phyloP scores from a whole-genome alignment of 2,329 filamentous ascomycete genomes.

The Phoma sp. region DNA sequence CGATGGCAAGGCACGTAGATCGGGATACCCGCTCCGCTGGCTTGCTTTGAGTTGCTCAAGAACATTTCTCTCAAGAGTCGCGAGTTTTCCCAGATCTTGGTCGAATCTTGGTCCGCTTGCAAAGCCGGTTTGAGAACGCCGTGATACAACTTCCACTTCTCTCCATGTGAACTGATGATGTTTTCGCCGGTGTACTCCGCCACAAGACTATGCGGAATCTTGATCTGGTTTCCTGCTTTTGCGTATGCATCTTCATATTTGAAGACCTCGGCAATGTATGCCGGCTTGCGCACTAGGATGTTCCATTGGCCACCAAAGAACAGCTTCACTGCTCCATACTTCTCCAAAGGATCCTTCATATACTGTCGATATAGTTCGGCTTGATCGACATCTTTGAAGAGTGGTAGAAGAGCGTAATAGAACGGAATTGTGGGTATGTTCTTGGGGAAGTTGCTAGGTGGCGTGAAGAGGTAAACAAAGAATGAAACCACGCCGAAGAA shows the following conservation, averaged over 20 bases:
- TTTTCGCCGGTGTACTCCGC: constrained; percentile 45
- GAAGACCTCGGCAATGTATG: constrained; percentile 53
- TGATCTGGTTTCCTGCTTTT: constrained; percentile 43
- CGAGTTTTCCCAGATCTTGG: constrained; percentile 33
- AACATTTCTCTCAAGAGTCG: constrained; percentile 37
- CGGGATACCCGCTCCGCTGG: constrained; percentile 27
- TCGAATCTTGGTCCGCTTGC: constrained; percentile 35
- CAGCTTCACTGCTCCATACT: constrained; percentile 57
- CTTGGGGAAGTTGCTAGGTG: constrained; percentile 36
- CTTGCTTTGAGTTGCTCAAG: constrained; percentile 34
- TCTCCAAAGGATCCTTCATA: constrained; percentile 49
- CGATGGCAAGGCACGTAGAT: constrained; percentile 48
- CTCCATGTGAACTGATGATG: constrained; percentile 43
- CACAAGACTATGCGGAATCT: constrained; percentile 42
- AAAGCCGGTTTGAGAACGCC: constrained; percentile 42
- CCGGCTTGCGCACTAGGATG: constrained; percentile 55
- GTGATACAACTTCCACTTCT: constrained; percentile 42
- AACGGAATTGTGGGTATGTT: constrained; percentile 56
- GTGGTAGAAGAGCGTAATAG: constrained; percentile 54
- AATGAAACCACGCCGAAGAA: constrained; percentile 30
- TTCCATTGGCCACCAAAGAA: constrained; percentile 61
- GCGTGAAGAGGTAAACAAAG: constrained; percentile 35
- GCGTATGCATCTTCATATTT: constrained; percentile 41
- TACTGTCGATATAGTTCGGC: constrained; percentile 51
- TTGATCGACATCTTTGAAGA: constrained; percentile 55